phyloP scores from a whole-genome alignment of 164 flowering plant species.

The Platanus orientalis region DNA sequence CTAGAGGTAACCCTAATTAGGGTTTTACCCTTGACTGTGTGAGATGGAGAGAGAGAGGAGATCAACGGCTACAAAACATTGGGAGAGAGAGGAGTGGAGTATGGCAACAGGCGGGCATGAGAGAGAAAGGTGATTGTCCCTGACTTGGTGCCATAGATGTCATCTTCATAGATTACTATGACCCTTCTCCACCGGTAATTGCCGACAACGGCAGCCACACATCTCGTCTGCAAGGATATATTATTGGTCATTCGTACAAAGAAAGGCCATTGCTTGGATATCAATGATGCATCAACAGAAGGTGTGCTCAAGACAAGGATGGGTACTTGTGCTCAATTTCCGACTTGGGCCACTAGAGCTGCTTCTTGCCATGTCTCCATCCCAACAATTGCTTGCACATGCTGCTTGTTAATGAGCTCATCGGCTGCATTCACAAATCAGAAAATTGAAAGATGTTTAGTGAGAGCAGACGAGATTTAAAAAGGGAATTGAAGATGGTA shows the following conservation, averaged over 20 bases:
- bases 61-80: no score
- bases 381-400: slow-evolving; percentile 32
- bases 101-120: no score
- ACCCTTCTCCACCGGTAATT: slow-evolving; percentile 35
- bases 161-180: slow-evolving; percentile 34
- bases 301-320: slow-evolving; percentile 31
- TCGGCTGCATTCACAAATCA: slow-evolving; percentile 22
- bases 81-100: no score
- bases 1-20: no score
- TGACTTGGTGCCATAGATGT: slow-evolving; percentile 23
- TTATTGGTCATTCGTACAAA: slow-evolving; percentile 29
- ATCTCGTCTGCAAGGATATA: slow-evolving; percentile 21
- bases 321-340: slow-evolving; percentile 33
- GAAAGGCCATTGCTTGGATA: slow-evolving; percentile 31
- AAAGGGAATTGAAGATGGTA: not conserved
- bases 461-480: no score
- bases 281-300: slow-evolving; percentile 17
- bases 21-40: no score
- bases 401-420: slow-evolving; percentile 21
- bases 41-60: no score
- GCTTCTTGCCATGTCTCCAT: slow-evolving; percentile 35
- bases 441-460: not conserved
- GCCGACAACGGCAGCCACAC: slow-evolving; percentile 29
- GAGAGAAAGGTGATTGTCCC: slow-evolving; percentile 10
- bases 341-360: slow-evolving; percentile 26